Base-by-base conservation (phyloP, 306 rosid genomes). In the Oxytropis ochrocephala region DNA sequence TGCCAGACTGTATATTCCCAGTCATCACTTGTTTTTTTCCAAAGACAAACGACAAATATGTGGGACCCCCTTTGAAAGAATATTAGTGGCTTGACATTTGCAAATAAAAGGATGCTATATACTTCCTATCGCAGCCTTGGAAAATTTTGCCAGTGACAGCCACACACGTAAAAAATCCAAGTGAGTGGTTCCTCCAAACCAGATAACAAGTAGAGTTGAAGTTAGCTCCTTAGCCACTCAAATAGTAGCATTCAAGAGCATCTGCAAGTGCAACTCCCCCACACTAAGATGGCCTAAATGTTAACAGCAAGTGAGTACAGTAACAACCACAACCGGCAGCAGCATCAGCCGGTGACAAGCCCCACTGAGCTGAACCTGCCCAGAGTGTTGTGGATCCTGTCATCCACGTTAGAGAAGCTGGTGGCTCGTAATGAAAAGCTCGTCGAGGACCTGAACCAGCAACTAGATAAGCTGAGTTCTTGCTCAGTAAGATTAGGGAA, bases 371-470 rank as follows among this genome's bases (percentile, higher is more conserved):
- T 78, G 48, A 76, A 75, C 79, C 73, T 83, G 30, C 96, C 97
- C 0, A 77, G 96, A 78, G 94, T 91, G 64, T 80, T 89, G 6
- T 82, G 79, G 19, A 75, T 91, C 10, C 81, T 91, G 46, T 87
- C 96, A 49, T 83, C 84, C 52, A 90, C 59, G 42, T 55, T 91
- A 21, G 91, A 87, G 75, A 91, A 82, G 86, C 70, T 86, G 49
- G 94, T 87, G 36, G 79, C 80, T 76, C 87, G 96, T 33, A 90
- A 84, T 29, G 93, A 86, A 69, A 71, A 49, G 64, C 88, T 90
- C 0, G 33, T 61, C 24, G 88, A 80, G 12, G 83, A 65, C 39
- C 58, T 73, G 56, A 87, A 56, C 76, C 75, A 65, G 53, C 77
- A 73, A 59, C 19, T 68, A 44, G 76, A 85, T 51, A 77, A 72